Evolutionary conservation across 2,329 filamentous ascomycete species (phyloP), one percentile per base, ranked within the genome.

Genomic region (Aureobasidium sp.): DNA sequence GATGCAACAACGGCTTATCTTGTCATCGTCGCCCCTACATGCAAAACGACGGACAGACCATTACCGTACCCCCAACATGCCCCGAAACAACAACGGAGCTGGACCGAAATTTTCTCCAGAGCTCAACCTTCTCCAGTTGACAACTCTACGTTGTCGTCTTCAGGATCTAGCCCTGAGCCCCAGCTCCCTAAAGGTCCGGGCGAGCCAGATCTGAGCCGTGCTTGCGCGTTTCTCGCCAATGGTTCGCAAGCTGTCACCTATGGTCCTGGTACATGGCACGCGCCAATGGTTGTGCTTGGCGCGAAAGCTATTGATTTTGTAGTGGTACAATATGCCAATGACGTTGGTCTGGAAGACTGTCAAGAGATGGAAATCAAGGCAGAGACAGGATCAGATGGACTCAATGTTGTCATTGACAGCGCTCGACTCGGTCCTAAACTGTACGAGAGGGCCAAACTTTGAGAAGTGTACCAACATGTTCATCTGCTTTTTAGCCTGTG

Each of bases 231-330:
- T 72, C 76, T 95, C 61, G 92, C 90, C 1, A 84, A 81, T 55
- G 87, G 85, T 2, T 81, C 82, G 27, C 91, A 96, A 77, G 92
- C 91, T 12, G 90, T 99, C 15, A 97, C 91, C 2, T 99, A 97
- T 73, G 91, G 84, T 1, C 86, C 89, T 1, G 94, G 91, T 5
- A 97, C 91, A 60, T 99, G 87, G 93, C 94, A 99, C 78, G 91
- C 93, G 64, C 94, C 94, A 0, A 97, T 99, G 93, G 89, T 91
- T 15, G 91, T 90, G 17, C 75, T 97, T 53, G 92, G 92, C 0
- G 73, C 76, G 48, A 76, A 79, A 60, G 81, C 86, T 22, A 79
- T 97, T 52, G 90, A 94, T 71, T 97, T 97, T 74, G 84, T 96
- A 5, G 93, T 97, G 1, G 84, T 89, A 67, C 93, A 97, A 77